phyloP scores from a whole-genome alignment of 1,284 basidiomycete genomes.

The Tilletia indica region DNA sequence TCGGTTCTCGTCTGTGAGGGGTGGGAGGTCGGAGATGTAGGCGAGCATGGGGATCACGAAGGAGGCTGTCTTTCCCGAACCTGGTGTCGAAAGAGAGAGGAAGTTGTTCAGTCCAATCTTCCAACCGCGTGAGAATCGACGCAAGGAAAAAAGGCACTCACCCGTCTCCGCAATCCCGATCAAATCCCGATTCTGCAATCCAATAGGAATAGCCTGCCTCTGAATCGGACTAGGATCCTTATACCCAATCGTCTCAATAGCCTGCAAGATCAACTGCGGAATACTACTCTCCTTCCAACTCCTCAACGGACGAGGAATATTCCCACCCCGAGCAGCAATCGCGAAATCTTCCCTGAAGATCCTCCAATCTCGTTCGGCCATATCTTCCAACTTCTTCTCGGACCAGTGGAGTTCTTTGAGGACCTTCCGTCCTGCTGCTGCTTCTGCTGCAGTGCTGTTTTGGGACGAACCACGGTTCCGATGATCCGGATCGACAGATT shows the following conservation, averaged over 20 bases:
- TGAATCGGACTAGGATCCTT: slow-evolving; percentile 96
- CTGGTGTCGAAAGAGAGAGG: slow-evolving; percentile 45
- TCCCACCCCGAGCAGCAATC: slow-evolving; percentile 82
- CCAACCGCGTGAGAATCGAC: too few relatives aligned
- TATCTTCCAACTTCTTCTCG: slow-evolving; percentile 86
- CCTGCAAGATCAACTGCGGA: slow-evolving; percentile 72
- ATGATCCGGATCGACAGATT: slow-evolving; percentile 24
- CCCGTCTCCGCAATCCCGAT: slow-evolving; percentile 95
- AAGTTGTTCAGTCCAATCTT: too few relatives aligned
- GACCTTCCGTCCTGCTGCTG: slow-evolving; percentile 69
- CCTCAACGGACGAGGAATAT: slow-evolving; percentile 86
- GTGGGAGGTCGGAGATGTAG: slow-evolving; percentile 82
- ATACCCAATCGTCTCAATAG: slow-evolving; percentile 88
- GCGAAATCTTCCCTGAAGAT: slow-evolving; percentile 99
- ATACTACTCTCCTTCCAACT: slow-evolving; percentile 87
- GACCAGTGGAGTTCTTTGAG: slow-evolving; percentile 83
- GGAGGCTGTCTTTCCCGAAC: slow-evolving; percentile 98
- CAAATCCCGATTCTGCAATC: slow-evolving; percentile 88
- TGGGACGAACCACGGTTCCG: slow-evolving; percentile 11
- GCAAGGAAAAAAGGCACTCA: not conserved
- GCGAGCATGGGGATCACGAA: slow-evolving; percentile 97
- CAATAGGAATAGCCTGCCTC: slow-evolving; percentile 95
- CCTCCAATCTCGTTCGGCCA: slow-evolving; percentile 98
- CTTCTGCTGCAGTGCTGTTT: slow-evolving; percentile 60
- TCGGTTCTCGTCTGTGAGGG: slow-evolving; percentile 82